A percentile compares a stretch with the other conserved stretches of the same genome.
Evolutionary conservation across 2,329 filamentous ascomycete species (phyloP).

Genomic region (Macrophomina phaseolina): DNA sequence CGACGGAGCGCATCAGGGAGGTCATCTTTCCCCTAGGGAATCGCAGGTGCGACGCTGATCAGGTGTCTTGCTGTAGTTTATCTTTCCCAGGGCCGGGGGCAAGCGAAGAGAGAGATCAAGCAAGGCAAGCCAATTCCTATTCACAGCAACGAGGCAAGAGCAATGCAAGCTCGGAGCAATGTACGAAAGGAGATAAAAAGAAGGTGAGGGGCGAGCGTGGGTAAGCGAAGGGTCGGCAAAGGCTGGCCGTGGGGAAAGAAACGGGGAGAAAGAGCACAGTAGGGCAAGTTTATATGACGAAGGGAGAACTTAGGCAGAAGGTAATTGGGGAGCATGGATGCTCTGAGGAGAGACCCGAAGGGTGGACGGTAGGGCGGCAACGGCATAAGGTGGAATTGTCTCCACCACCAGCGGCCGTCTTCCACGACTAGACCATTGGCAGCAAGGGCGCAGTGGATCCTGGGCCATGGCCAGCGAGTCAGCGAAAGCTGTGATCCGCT

Average conservation of each 20-base stretch:
- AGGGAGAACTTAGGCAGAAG: not conserved
- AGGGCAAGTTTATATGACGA: not conserved
- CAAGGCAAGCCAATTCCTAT: not conserved
- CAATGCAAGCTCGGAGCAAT: not conserved
- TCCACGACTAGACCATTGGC: not conserved
- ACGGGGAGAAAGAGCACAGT: not conserved
- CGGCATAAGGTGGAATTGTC: not conserved
- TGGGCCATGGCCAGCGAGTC: not conserved
- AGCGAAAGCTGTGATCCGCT: not conserved
- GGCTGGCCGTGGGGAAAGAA: not conserved
- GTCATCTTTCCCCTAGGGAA: not conserved
- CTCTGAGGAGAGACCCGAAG: not conserved
- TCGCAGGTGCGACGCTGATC: not conserved
- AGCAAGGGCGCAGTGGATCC: not conserved
- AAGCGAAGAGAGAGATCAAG: not conserved
- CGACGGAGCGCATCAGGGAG: slow-evolving; percentile 8
- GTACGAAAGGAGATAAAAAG: not conserved
- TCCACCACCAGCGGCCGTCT: not conserved
- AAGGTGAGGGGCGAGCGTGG: not conserved
- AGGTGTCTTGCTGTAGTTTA: not conserved
- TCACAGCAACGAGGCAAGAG: not conserved
- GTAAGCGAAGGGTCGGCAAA: not conserved
- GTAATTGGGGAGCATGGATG: not conserved
- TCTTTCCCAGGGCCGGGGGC: not conserved
- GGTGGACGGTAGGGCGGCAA: not conserved